Evolutionary conservation across 495 filamentous ascomycete species (phyloP).

Genomic region (Cercophora scortea): DNA sequence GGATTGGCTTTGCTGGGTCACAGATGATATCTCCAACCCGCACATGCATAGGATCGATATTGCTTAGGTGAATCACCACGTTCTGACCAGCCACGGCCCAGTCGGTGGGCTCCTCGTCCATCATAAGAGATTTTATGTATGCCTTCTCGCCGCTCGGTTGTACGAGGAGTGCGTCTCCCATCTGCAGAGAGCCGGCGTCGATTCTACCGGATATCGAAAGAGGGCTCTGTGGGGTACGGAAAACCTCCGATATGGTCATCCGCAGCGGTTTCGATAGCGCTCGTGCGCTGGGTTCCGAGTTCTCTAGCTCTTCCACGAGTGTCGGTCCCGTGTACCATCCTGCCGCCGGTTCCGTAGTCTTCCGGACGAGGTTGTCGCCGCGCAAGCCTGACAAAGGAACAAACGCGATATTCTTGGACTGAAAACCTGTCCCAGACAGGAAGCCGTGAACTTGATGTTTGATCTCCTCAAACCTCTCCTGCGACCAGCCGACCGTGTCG

Average conservation of each 20-base stretch:
- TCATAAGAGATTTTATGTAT: slow-evolving; percentile 66
- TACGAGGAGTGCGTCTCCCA: slow-evolving; percentile 69
- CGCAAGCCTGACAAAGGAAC: slow-evolving; percentile 82
- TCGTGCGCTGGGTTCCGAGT: slow-evolving; percentile 61
- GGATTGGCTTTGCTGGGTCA: slow-evolving; percentile 56
- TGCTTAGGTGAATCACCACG: slow-evolving; percentile 70
- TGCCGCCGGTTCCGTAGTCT: slow-evolving; percentile 44
- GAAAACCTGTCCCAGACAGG: slow-evolving; percentile 72
- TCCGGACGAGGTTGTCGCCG: slow-evolving; percentile 74
- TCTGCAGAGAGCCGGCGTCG: slow-evolving; percentile 73
- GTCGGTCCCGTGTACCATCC: slow-evolving; percentile 77
- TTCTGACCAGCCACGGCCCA: slow-evolving; percentile 98
- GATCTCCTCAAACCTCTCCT: slow-evolving; percentile 78
- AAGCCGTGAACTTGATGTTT: slow-evolving; percentile 76
- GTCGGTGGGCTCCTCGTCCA: slow-evolving; percentile 61
- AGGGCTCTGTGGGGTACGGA: slow-evolving; percentile 63
- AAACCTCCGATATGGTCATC: slow-evolving; percentile 69
- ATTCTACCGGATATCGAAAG: slow-evolving; percentile 80
- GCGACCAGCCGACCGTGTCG: slow-evolving; percentile 73
- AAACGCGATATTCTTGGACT: slow-evolving; percentile 68
- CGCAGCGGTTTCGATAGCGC: slow-evolving; percentile 73
- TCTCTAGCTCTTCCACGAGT: slow-evolving; percentile 75
- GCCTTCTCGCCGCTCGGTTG: slow-evolving; percentile 77
- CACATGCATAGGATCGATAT: slow-evolving; percentile 77
- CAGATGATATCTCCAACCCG: slow-evolving; percentile 80